Percentiles rank a stretch among this genome's conserved stretches.
Evolutionary conservation across 495 filamentous ascomycete species (phyloP).

Genomic region (Pseudoneurospora amorphoporcata): DNA sequence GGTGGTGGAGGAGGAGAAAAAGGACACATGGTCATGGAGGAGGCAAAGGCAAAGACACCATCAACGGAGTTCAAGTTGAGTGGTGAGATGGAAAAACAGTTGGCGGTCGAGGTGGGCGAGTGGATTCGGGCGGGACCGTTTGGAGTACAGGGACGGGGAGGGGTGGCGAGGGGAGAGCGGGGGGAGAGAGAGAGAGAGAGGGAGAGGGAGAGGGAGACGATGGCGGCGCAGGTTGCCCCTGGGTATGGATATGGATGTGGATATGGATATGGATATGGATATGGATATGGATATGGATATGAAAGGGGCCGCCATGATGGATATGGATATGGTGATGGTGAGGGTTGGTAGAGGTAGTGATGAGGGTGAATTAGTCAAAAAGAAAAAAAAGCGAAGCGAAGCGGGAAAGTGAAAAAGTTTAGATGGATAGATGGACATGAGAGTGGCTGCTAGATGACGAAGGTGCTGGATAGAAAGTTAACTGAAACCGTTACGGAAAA

Average conservation of each 20-base stretch:
- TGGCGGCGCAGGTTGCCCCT: background rate
- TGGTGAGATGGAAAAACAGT: slow-evolving; percentile 55
- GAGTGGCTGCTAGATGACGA: too few relatives aligned
- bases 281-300: background rate
- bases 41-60: too few relatives aligned
- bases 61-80: slow-evolving; percentile 46
- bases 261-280: background rate
- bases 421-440: too few relatives aligned
- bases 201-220: background rate
- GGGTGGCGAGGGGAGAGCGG: slow-evolving; percentile 2
- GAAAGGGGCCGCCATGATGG: background rate
- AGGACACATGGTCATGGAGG: too few relatives aligned
- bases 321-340: background rate
- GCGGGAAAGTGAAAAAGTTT: background rate
- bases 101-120: slow-evolving; percentile 78
- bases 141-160: slow-evolving; percentile 5
- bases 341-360: background rate
- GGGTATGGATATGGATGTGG: too few relatives aligned
- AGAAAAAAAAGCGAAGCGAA: background rate
- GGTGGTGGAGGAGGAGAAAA: too few relatives aligned
- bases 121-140: slow-evolving; percentile 49
- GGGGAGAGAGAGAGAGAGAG: too few relatives aligned
- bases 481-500: too few relatives aligned
- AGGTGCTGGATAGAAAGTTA: background rate
- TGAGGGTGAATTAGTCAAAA: background rate